Conservation (phyloP, 495 filamentous ascomycete species). For the Beverwykella pulmonaria region DNA sequence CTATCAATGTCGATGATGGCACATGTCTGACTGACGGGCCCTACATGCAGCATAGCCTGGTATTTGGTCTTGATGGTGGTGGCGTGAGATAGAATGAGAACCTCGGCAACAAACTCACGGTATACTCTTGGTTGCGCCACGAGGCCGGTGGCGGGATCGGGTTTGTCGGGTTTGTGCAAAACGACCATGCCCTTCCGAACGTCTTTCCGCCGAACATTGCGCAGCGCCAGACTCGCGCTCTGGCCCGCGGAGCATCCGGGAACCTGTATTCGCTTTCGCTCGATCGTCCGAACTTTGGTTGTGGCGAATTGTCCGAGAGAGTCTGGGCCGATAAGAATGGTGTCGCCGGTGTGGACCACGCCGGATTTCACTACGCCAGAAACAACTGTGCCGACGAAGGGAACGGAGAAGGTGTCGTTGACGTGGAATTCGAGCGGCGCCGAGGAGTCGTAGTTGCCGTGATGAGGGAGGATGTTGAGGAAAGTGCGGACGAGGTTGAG, state of each 20-base stretch:
- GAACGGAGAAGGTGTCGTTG: slow-evolving; percentile 98
- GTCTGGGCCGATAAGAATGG: slow-evolving; percentile 87
- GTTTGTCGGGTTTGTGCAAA: slow-evolving; percentile 73
- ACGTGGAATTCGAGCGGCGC: slow-evolving; percentile 93
- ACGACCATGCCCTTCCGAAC: slow-evolving; percentile 99
- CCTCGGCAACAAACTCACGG: slow-evolving; percentile 92
- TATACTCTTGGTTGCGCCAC: slow-evolving; percentile 68
- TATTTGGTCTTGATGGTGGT: slow-evolving; percentile 99
- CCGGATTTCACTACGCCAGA: slow-evolving; percentile 88
- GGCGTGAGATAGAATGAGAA: slow-evolving; percentile 91
- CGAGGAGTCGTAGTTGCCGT: slow-evolving; percentile 86
- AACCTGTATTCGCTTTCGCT: slow-evolving; percentile 90
- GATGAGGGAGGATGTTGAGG: slow-evolving; percentile 92
- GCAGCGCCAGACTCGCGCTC: slow-evolving; percentile 87
- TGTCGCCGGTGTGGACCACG: slow-evolving; percentile 87
- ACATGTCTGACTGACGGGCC: slow-evolving; percentile 92
- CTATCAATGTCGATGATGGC: slow-evolving; percentile 97
- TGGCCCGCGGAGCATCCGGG: slow-evolving; percentile 90
- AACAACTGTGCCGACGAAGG: slow-evolving; percentile 94
- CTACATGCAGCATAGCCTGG: slow-evolving; percentile 98
- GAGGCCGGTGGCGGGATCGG: slow-evolving; percentile 35
- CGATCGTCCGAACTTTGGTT: slow-evolving; percentile 88
- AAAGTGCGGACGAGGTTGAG: slow-evolving; percentile 83
- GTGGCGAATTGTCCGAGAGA: slow-evolving; percentile 88
- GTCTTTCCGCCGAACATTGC: slow-evolving; percentile 83